Conservation (phyloP, 352 stramenopile species). For the Blastocystis sp. region DNA sequence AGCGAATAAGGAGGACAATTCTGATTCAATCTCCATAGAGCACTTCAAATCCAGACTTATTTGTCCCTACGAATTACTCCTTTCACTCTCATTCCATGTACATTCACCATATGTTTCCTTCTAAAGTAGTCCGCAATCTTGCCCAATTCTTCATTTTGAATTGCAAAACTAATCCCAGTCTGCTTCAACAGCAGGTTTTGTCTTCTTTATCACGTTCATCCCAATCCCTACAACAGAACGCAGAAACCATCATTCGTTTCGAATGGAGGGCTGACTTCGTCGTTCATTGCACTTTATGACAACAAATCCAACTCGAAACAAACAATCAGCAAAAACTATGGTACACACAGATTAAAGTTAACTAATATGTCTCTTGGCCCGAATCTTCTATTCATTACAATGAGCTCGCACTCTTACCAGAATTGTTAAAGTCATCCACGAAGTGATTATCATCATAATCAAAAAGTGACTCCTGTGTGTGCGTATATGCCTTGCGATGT, state of each 20-base stretch:
- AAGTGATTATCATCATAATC: constrained; percentile 62
- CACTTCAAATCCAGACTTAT: too few relatives aligned
- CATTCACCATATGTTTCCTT: background rate
- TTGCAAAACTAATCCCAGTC: background rate
- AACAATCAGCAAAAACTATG: constrained; percentile 41
- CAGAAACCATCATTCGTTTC: background rate
- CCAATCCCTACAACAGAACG: background rate
- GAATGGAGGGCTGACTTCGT: too few relatives aligned
- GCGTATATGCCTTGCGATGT: constrained; percentile 22
- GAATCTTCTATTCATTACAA: background rate
- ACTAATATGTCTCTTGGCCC: constrained; percentile 42
- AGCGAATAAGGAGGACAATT: too few relatives aligned
- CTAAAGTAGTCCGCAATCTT: background rate
- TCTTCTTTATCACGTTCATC: background rate
- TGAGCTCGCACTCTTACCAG: background rate
- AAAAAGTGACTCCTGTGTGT: constrained; percentile 26
- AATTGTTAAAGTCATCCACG: constrained; percentile 56
- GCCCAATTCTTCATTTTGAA: background rate
- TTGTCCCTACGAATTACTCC: too few relatives aligned
- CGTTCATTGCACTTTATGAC: too few relatives aligned
- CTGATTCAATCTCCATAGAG: too few relatives aligned
- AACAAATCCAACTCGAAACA: background rate
- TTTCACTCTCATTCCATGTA: background rate
- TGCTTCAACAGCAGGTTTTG: background rate
- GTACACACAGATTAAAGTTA: background rate